Base-by-base conservation (phyloP, 108 stramenopile genomes). In the Tribonema minus region DNA sequence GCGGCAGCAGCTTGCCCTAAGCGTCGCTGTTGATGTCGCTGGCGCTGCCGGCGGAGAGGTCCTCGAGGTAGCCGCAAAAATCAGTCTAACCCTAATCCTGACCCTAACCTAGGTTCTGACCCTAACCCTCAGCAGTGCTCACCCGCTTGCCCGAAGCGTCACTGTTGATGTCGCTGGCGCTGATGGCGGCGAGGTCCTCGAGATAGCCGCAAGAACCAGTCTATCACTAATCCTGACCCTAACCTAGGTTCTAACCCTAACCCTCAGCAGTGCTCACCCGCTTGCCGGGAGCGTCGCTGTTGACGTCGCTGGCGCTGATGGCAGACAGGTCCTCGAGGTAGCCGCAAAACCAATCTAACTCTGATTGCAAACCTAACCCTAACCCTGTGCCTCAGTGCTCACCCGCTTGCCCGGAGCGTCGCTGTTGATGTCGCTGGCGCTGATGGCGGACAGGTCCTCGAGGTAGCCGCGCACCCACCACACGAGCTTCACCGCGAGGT, bases 61-160 rank as follows among this genome's bases (percentile, higher is more conserved):
- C n/a, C n/a, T n/a, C n/a, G n/a, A 46, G 61, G 61, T 9, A 23
- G 6, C 4, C 25, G 25, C 23, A 61, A 26, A 4, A 27, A n/a
- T n/a, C n/a, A n/a, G n/a, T n/a, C n/a, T n/a, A n/a, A n/a, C n/a
- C n/a, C n/a, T n/a, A n/a, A 5, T 23, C 4, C 61, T 26, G 23
- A 3, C 12, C n/a, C 25, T 35, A 3, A n/a, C 0, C 34, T 12
- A 6, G 28, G 0, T 23, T 12, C 12, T 3, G 39, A 26, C 0
- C 0, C 7, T 1, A 0, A 0, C 0, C 23, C 20, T 0, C 2
- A 3, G 6, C 26, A 29, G n/a, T 15, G 7, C 5, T 12, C 25
- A 75, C 73, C 73, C 65, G 64, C 73, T 75, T 75, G 1, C 73
- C 73, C 0, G n/a, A n/a, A n/a, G n/a, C n/a, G n/a, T n/a, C n/a